phyloP scores from a whole-genome alignment of 352 stramenopile species.

The Aphanomyces invadans region DNA sequence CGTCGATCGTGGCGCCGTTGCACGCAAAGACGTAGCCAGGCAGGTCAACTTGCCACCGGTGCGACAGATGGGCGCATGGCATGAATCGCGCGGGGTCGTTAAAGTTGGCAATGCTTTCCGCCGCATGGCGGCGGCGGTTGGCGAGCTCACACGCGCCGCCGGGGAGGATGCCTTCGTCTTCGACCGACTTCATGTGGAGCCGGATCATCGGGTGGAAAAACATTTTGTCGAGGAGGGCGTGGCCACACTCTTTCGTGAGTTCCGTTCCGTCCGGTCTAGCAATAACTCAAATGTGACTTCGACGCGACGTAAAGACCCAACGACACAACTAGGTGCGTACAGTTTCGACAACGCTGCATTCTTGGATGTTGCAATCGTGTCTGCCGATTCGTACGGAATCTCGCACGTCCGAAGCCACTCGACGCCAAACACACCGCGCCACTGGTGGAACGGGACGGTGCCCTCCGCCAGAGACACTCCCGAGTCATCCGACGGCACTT shows the following conservation, averaged over 20 bases:
- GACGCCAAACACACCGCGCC: conserved; percentile 56
- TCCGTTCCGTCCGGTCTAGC: conserved; percentile 61
- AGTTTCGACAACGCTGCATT: conserved; percentile 34
- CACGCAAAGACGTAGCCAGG: conserved; percentile 81
- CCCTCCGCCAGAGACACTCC: conserved; percentile 25
- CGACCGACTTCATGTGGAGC: conserved; percentile 72
- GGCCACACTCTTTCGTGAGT: conserved; percentile 53
- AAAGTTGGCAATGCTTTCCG: conserved; percentile 44
- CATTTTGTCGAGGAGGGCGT: conserved; percentile 62
- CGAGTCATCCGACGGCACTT: conserved; percentile 27
- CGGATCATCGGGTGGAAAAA: conserved; percentile 79
- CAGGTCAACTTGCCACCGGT: conserved; percentile 39
- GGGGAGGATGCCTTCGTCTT: conserved; percentile 66
- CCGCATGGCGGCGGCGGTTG: conserved; percentile 54
- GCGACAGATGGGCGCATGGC: conserved; percentile 28
- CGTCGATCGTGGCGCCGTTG: conserved; percentile 72
- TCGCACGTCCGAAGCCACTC: conserved; percentile 85
- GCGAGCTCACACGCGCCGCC: conserved; percentile 71
- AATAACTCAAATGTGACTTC: too few relatives aligned
- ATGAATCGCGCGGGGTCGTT: conserved; percentile 14
- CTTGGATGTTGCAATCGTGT: conserved; percentile 24
- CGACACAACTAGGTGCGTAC: too few relatives aligned
- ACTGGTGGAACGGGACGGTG: conserved; percentile 59
- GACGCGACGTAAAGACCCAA: too few relatives aligned
- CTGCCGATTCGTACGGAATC: conserved; percentile 60